Evolutionary conservation across 306 rosid genomes (phyloP).

Genomic region (Quercus alba): DNA sequence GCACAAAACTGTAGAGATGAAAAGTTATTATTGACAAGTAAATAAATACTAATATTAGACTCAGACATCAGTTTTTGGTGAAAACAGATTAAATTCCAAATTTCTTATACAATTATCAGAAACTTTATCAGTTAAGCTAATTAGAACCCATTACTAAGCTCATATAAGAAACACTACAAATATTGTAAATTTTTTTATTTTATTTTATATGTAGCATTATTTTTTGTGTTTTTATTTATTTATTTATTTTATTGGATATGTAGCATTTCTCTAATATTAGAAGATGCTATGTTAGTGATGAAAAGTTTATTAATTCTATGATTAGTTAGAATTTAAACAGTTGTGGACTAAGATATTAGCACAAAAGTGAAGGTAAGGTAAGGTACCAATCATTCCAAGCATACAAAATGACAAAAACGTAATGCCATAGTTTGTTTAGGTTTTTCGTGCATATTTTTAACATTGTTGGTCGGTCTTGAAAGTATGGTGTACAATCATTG

Average conservation of each 20-base stretch:
- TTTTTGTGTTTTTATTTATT: no score
- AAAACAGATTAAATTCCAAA: fast-evolving
- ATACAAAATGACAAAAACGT: not conserved
- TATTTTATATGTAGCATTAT: no score
- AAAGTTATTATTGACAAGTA: no score
- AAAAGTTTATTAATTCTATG: not conserved
- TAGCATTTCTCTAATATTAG: not conserved
- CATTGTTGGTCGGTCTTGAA: not conserved
- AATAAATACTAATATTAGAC: no score
- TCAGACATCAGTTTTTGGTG: no score
- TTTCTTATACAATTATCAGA: fast-evolving
- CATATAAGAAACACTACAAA: no score
- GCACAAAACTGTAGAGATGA: no score
- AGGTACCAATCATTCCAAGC: not conserved
- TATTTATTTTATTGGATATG: no score
- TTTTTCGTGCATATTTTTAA: no score
- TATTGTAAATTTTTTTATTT: no score
- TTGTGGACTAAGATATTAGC: not conserved
- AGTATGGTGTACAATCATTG: not conserved
- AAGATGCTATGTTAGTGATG: not conserved
- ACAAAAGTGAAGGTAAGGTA: not conserved
- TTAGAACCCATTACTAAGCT: fast-evolving
- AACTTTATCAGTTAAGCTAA: no score
- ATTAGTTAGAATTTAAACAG: not conserved
- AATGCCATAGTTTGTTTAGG: not conserved